Conservation (phyloP, 2,329 filamentous ascomycete genomes). For the Chrysoporthe puriensis region DNA sequence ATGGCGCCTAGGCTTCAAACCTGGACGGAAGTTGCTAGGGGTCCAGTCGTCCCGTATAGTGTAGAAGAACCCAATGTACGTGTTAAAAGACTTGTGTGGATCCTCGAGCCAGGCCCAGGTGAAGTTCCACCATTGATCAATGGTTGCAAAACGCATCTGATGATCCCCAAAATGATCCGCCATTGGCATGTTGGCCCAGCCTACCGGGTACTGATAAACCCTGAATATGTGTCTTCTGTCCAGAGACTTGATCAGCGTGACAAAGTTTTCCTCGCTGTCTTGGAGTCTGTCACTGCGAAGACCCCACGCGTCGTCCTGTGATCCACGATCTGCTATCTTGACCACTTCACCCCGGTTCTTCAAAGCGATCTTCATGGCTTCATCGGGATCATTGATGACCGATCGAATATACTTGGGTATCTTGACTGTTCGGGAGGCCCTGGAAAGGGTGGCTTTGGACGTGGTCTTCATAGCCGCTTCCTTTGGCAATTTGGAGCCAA, state of each 20-base stretch:
- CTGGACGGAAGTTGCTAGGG: slow-evolving; percentile 28
- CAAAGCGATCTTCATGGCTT: slow-evolving; percentile 31
- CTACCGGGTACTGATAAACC: slow-evolving; percentile 46
- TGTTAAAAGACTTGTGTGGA: slow-evolving; percentile 35
- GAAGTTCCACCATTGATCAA: slow-evolving; percentile 43
- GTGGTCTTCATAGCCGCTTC: slow-evolving; percentile 18
- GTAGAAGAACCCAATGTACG: slow-evolving; percentile 54
- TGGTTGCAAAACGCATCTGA: slow-evolving; percentile 35
- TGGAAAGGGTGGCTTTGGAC: background rate
- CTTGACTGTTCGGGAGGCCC: slow-evolving; percentile 33
- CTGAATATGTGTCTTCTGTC: slow-evolving; percentile 29
- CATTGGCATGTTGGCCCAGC: slow-evolving; percentile 47
- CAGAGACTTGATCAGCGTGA: slow-evolving; percentile 20
- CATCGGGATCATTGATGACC: slow-evolving; percentile 45
- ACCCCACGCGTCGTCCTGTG: background rate
- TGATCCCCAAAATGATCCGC: slow-evolving; percentile 40
- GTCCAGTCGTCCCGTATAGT: slow-evolving; percentile 48
- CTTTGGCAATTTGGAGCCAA: slow-evolving; percentile 49
- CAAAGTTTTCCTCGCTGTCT: slow-evolving; percentile 15
- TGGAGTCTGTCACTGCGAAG: slow-evolving; percentile 14
- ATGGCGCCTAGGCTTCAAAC: slow-evolving; percentile 38
- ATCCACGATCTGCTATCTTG: slow-evolving; percentile 8
- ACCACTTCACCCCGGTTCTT: slow-evolving; percentile 28
- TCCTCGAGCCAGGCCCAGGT: slow-evolving; percentile 32
- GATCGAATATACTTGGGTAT: slow-evolving; percentile 43